Evolutionary conservation across 768 basidiomycete genomes (phyloP).

Genomic region (Suillus cothurnatus): DNA sequence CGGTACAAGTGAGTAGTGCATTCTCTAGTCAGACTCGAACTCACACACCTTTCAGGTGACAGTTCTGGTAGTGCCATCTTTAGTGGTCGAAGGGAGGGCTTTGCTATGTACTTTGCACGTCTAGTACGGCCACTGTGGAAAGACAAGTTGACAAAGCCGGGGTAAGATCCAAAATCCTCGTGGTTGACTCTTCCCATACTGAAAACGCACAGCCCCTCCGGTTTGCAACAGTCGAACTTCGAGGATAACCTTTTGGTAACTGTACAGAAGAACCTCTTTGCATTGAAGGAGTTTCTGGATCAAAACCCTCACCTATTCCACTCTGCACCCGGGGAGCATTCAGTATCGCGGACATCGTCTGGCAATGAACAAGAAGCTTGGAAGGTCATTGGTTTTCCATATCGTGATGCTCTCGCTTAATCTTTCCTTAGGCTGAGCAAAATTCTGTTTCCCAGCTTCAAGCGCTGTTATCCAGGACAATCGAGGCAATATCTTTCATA

Average conservation of each 20-base stretch:
- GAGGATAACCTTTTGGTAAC: conserved; percentile 62
- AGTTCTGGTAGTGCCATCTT: conserved; percentile 75
- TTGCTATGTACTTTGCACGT: conserved; percentile 85
- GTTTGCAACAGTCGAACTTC: conserved; percentile 60
- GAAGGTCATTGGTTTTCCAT: conserved; percentile 54
- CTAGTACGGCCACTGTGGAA: conserved; percentile 89
- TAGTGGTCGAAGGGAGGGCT: conserved; percentile 86
- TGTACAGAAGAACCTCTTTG: conserved; percentile 80
- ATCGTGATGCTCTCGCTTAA: conserved; percentile 14
- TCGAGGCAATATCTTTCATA: conserved; percentile 94
- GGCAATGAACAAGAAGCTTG: conserved; percentile 84
- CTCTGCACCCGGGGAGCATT: conserved; percentile 71
- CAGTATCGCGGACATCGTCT: conserved; percentile 53
- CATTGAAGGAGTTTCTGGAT: conserved; percentile 74
- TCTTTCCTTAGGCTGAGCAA: conserved; percentile 66
- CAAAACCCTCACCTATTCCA: conserved; percentile 87
- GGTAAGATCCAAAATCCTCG: conserved; percentile 42
- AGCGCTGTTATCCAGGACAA: conserved; percentile 75
- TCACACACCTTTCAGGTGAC: conserved; percentile 46
- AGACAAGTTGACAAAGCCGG: conserved; percentile 65
- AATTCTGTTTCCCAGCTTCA: conserved; percentile 78
- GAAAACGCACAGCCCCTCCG: conserved; percentile 37
- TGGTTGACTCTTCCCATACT: conserved; percentile 5
- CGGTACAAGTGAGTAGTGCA: conserved; percentile 57
- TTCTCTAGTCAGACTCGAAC: background rate